These are phyloP conservation scores for Forsythia viridissima DNA, from an alignment of 257 asterid species.

Conservation along the genomic window DNA sequence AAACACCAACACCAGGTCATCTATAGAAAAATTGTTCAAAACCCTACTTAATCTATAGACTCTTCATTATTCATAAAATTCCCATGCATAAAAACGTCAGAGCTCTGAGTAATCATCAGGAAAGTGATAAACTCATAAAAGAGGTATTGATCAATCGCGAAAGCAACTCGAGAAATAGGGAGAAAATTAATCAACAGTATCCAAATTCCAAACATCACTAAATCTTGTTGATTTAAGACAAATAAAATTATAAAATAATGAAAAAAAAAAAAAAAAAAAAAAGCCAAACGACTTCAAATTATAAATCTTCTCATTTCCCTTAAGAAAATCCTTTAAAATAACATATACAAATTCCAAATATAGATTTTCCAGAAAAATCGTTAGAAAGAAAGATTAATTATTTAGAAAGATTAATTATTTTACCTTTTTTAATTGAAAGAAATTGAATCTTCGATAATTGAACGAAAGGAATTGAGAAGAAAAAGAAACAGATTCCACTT, in stretches of 20 bases:
- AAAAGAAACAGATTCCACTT: neutral
- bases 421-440: neutral
- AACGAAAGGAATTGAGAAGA: neutral
- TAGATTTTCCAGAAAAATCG: neutral
- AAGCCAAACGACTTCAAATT: neutral
- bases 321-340: too few species aligned
- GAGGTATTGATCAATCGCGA: conserved; percentile 2
- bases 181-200: neutral
- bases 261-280: too few species aligned
- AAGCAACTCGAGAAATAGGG: neutral
- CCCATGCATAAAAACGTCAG: neutral
- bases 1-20: conserved; percentile 3
- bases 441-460: neutral
- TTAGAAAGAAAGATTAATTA: too few species aligned
- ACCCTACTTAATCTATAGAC: neutral
- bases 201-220: neutral
- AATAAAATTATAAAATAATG: neutral
- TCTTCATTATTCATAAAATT: neutral
- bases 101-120: conserved; percentile 1
- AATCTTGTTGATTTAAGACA: neutral
- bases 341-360: neutral
- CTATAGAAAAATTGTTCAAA: neutral
- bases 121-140: conserved; percentile 8
- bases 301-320: neutral
- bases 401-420: too few species aligned